These are phyloP conservation scores for Neopestalotiopsis rosae DNA, from an alignment of 2,329 filamentous ascomycete genomes.

Conservation along the genomic window DNA sequence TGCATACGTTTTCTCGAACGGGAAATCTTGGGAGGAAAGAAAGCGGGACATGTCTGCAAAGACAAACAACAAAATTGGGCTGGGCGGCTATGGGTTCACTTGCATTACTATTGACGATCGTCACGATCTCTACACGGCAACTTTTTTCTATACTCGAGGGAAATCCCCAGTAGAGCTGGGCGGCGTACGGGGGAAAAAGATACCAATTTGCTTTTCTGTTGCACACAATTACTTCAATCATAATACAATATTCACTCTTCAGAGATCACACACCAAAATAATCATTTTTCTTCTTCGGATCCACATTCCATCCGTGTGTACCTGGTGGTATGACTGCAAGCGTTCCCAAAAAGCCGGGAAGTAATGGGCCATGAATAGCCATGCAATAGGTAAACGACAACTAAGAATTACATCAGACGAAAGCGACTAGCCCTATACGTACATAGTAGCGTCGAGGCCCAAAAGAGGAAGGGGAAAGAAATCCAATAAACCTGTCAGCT, in stretches of 20 bases:
- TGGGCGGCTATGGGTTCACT: background rate
- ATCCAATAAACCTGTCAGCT: slow-evolving; percentile 3
- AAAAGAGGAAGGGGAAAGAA: background rate
- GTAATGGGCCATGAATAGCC: background rate
- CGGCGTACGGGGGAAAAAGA: slow-evolving; percentile 11
- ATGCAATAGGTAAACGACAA: background rate
- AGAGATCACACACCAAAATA: background rate
- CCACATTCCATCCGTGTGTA: background rate
- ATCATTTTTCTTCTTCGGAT: background rate
- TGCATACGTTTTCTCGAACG: slow-evolving; percentile 1
- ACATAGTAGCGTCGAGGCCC: background rate
- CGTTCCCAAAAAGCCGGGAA: background rate
- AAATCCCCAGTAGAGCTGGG: background rate
- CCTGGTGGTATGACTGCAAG: background rate
- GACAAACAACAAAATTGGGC: background rate
- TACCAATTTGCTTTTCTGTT: slow-evolving; percentile 16
- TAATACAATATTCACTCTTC: slow-evolving; percentile 1
- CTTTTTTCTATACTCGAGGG: background rate
- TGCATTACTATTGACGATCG: background rate
- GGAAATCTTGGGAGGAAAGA: background rate
- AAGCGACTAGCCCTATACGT: background rate
- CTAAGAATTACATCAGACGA: slow-evolving; percentile 4
- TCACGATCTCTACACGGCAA: background rate
- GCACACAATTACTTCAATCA: slow-evolving; percentile 5
- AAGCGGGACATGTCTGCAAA: slow-evolving; percentile 5